A percentile compares a stretch with the other conserved stretches of the same genome.
phyloP scores from a whole-genome alignment of 2,329 filamentous ascomycete species.

The Ascochyta rabiei region DNA sequence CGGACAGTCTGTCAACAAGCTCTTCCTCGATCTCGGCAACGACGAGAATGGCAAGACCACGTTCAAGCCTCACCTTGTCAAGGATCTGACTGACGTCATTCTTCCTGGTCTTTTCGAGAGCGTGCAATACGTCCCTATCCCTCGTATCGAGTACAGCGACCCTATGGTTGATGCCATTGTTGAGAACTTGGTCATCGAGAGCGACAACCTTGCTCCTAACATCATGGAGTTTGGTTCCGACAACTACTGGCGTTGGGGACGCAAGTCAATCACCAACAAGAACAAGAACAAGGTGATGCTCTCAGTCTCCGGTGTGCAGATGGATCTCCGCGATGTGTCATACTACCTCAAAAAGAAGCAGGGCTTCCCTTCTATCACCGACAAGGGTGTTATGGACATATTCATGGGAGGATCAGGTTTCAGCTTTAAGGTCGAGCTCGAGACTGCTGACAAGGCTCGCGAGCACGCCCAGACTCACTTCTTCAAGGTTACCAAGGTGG shows the following conservation, averaged over 20 bases:
- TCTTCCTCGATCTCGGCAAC: constrained; percentile 89
- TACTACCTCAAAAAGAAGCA: constrained; percentile 96
- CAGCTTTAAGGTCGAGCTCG: constrained; percentile 88
- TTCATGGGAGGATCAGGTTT: constrained; percentile 86
- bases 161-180: constrained; percentile 83
- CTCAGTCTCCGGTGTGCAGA: constrained; percentile 86
- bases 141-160: constrained; percentile 91
- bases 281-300: constrained; percentile 85
- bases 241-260: constrained; percentile 94
- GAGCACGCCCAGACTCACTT: constrained; percentile 75
- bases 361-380: constrained; percentile 86
- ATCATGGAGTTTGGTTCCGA: constrained; percentile 85
- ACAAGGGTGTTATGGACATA: constrained; percentile 87
- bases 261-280: constrained; percentile 82
- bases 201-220: constrained; percentile 96
- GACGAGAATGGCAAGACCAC: constrained; percentile 81
- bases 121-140: constrained; percentile 87
- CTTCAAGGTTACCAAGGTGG: constrained; percentile 91
- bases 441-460: constrained; percentile 70
- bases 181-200: constrained; percentile 94
- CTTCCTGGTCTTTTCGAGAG: constrained; percentile 82
- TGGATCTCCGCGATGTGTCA: constrained; percentile 78
- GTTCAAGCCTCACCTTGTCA: constrained; percentile 93
- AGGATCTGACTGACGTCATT: constrained; percentile 86
- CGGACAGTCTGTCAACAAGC: constrained; percentile 73